phyloP scores from a whole-genome alignment of 345 rosid species.

The Rhizophora apiculata region DNA sequence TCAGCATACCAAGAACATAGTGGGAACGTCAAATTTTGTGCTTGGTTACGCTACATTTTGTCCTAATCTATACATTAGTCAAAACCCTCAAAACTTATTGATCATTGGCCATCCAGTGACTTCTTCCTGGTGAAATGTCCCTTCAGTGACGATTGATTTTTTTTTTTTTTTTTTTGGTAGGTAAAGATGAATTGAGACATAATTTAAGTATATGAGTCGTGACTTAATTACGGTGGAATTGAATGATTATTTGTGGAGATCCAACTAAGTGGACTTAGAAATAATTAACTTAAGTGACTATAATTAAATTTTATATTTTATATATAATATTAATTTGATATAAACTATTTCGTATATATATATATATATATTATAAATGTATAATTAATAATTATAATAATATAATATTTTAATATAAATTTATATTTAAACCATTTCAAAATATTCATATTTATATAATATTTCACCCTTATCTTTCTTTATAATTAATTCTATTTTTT shows the following conservation, averaged over 20 bases:
- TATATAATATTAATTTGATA: no score
- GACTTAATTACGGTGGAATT: background rate
- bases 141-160: background rate
- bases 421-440: no score
- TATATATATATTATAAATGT: no score
- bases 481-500: no score
- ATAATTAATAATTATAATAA: no score
- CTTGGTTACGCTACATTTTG: slow-evolving; percentile 5
- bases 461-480: no score
- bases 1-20: slow-evolving; percentile 4
- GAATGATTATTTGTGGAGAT: background rate
- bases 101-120: background rate
- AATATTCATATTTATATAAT: no score
- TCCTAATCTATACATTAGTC: background rate
- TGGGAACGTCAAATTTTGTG: slow-evolving; percentile 12
- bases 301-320: no score
- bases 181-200: background rate
- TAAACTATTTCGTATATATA: no score
- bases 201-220: background rate
- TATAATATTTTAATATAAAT: no score
- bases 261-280: no score
- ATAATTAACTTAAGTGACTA: no score
- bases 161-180: background rate
- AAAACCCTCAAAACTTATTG: background rate
- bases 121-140: background rate